Evolutionary conservation across 1,139 yeast genomes (phyloP).

Genomic region (Yamadazyma dushanensis): DNA sequence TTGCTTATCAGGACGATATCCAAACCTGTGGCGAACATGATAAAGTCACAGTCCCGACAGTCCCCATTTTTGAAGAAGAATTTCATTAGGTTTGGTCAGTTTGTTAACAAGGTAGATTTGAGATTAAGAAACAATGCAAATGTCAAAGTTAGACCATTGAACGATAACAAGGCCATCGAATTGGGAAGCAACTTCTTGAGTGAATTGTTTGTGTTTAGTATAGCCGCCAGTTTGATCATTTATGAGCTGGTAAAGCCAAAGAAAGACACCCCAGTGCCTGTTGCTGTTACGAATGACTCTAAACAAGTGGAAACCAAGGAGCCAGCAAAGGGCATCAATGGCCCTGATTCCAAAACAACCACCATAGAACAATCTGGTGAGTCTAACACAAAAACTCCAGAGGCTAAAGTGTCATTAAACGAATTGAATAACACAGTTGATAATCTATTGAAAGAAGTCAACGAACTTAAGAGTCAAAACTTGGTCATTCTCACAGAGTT

Average conservation of each 20-base stretch:
- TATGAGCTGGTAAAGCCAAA: constrained; percentile 73
- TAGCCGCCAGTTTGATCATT: constrained; percentile 77
- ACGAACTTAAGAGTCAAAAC: constrained; percentile 12
- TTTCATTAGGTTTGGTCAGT: constrained; percentile 75
- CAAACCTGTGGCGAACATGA: constrained; percentile 73
- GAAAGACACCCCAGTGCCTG: constrained; percentile 20
- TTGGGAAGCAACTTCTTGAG: constrained; percentile 79
- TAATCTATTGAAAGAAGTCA: constrained; percentile 6
- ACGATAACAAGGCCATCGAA: constrained; percentile 82
- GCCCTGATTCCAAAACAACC: not conserved
- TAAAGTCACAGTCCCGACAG: constrained; percentile 76
- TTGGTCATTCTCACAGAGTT: constrained; percentile 13
- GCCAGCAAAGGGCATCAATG: too few relatives aligned
- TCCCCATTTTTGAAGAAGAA: constrained; percentile 61
- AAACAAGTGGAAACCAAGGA: too few relatives aligned
- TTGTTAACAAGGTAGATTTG: constrained; percentile 67
- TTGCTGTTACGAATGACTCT: constrained; percentile 12
- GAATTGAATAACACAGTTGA: constrained; percentile 3
- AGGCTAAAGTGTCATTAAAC: too few relatives aligned
- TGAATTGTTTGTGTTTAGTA: constrained; percentile 72
- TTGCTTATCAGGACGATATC: constrained; percentile 75
- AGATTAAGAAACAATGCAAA: constrained; percentile 68
- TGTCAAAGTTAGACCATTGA: constrained; percentile 69
- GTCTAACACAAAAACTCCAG: too few relatives aligned
- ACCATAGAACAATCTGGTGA: too few relatives aligned